phyloP scores from a whole-genome alignment of 1,284 basidiomycete genomes.

The Cutaneotrichosporon sp. region DNA sequence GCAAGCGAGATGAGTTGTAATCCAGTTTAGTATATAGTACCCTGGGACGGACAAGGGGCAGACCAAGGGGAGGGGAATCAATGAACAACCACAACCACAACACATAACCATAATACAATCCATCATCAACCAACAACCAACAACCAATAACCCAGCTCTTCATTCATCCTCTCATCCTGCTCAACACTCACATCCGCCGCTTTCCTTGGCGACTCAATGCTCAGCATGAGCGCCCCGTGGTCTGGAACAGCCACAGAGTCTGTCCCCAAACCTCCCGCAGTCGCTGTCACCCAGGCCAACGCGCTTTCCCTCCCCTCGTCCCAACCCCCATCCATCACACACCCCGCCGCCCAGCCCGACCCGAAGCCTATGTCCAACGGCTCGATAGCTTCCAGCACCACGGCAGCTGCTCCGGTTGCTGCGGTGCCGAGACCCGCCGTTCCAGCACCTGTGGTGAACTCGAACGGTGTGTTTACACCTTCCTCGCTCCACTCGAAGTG shows the following conservation, averaged over 20 bases:
- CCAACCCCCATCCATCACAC: background rate
- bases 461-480: slow-evolving; percentile 21
- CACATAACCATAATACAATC: background rate
- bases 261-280: slow-evolving; percentile 12
- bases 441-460: slow-evolving; percentile 13
- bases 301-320: slow-evolving; percentile 11
- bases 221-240: slow-evolving; percentile 15
- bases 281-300: slow-evolving; percentile 19
- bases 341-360: background rate
- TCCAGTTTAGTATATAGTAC: too few relatives aligned
- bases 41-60: too few relatives aligned
- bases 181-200: background rate
- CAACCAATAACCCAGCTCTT: background rate
- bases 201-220: background rate
- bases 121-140: background rate
- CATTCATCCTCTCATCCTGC: slow-evolving; percentile 2
- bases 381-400: slow-evolving; percentile 7
- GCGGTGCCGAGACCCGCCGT: background rate
- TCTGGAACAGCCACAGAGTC: slow-evolving; percentile 7
- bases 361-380: slow-evolving; percentile 19
- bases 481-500: background rate
- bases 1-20: too few relatives aligned
- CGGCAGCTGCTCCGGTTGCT: background rate
- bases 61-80: too few relatives aligned
- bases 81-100: background rate